Conservation (phyloP, 2,329 filamentous ascomycete genomes). For the Xylaria multiplex region DNA sequence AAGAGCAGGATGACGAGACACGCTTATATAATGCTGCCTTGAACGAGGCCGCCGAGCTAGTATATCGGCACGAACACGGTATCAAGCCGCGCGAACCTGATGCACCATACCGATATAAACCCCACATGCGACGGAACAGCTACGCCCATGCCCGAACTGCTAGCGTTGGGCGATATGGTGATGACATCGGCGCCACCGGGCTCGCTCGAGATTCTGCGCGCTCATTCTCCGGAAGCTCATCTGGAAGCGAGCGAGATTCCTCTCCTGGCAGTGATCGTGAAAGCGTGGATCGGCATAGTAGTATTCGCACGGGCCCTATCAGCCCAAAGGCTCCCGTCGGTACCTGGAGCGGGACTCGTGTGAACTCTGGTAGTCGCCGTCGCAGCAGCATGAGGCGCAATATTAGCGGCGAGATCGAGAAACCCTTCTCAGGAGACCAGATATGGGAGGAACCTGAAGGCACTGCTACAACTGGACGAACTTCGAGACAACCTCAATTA, state of each 20-base stretch:
- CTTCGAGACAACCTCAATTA: conserved; percentile 41
- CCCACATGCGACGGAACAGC: conserved; percentile 75
- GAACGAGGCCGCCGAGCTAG: conserved; percentile 80
- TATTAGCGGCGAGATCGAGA: conserved; percentile 73
- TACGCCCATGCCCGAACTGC: conserved; percentile 74
- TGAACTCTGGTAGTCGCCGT: conserved; percentile 57
- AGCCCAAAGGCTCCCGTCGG: conserved; percentile 56
- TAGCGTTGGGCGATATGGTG: conserved; percentile 63
- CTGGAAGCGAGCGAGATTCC: conserved; percentile 57
- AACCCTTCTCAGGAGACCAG: conserved; percentile 77
- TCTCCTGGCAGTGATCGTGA: conserved; percentile 48
- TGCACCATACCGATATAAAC: conserved; percentile 73
- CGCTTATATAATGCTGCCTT: conserved; percentile 76
- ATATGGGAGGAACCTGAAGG: conserved; percentile 89
- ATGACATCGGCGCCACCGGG: conserved; percentile 58
- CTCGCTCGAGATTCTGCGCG: conserved; percentile 57
- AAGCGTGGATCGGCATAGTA: conserved; percentile 50
- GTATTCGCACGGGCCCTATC: conserved; percentile 43
- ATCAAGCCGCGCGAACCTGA: conserved; percentile 65
- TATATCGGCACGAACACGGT: conserved; percentile 78
- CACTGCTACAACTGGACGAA: conserved; percentile 43
- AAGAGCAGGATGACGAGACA: conserved; percentile 64
- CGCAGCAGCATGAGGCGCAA: conserved; percentile 76
- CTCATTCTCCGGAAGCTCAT: conserved; percentile 64
- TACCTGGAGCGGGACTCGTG: conserved; percentile 51